These are phyloP conservation scores for Mucor velutinosus DNA, from an alignment of 371 early-diverging fungal genomes.

Conservation along the genomic window DNA sequence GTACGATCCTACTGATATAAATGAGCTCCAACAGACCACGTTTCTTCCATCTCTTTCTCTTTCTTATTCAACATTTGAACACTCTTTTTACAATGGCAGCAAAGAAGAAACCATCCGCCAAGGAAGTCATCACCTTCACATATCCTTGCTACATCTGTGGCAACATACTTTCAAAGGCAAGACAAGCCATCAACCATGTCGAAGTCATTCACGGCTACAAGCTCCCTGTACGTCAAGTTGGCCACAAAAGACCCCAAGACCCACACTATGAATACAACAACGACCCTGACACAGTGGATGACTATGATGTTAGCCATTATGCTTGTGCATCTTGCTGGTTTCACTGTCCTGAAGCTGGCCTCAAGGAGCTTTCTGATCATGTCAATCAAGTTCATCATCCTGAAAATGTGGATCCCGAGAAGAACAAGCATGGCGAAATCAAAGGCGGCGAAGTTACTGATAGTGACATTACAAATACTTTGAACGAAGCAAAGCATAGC, in stretches of 20 bases:
- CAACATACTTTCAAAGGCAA: background rate
- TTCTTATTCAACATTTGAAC: background rate
- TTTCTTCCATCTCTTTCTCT: background rate
- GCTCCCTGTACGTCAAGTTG: slow-evolving; percentile 3
- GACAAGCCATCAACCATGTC: slow-evolving; percentile 7
- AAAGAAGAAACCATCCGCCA: background rate
- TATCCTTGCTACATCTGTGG: slow-evolving; percentile 18
- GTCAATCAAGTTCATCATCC: background rate
- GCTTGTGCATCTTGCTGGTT: slow-evolving; percentile 20
- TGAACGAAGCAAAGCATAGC: background rate
- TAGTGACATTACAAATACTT: background rate
- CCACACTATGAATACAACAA: background rate
- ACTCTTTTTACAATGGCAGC: background rate
- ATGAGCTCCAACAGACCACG: background rate
- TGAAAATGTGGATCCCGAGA: background rate
- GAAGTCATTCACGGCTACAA: slow-evolving; percentile 4
- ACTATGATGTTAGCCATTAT: slow-evolving; percentile 3
- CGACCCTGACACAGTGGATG: background rate
- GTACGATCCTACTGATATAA: too few relatives aligned
- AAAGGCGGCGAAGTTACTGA: background rate
- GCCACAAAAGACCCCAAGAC: slow-evolving; percentile 4
- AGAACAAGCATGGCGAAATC: background rate
- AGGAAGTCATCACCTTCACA: background rate
- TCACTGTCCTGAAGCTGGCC: slow-evolving; percentile 11
- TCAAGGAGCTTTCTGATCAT: background rate